phyloP scores from a whole-genome alignment of 352 stramenopile genomes.

The Phytopythium aichiense region DNA sequence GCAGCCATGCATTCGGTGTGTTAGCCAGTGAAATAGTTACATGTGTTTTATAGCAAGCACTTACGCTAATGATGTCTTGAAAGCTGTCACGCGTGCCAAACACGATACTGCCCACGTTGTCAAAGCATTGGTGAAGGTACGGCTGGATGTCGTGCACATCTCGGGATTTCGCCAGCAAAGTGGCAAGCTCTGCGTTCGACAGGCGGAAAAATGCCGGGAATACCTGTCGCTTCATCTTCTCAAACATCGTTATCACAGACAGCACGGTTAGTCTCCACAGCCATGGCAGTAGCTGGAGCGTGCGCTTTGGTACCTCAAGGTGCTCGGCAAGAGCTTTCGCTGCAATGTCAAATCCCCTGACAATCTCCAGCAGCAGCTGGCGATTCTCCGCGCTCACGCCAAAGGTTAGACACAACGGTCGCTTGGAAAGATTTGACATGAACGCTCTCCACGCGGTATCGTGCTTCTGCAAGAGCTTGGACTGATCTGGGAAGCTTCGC shows the following conservation, averaged over 20 bases:
- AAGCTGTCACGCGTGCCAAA: slow-evolving; percentile 55
- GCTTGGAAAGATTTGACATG: slow-evolving; percentile 41
- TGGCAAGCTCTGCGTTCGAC: slow-evolving; percentile 54
- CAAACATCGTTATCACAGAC: background rate
- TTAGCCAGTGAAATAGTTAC: too few species aligned
- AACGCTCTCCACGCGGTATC: slow-evolving; percentile 49
- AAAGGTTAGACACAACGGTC: slow-evolving; percentile 50
- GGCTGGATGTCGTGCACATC: slow-evolving; percentile 47
- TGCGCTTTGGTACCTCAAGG: slow-evolving; percentile 29
- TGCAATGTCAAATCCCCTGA: slow-evolving; percentile 53
- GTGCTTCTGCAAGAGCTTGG: slow-evolving; percentile 46
- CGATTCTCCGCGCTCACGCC: slow-evolving; percentile 44
- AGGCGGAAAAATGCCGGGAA: slow-evolving; percentile 66
- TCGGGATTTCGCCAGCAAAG: slow-evolving; percentile 37
- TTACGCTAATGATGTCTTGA: slow-evolving; percentile 53
- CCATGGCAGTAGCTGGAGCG: background rate
- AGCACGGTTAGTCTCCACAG: background rate
- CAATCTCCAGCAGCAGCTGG: slow-evolving; percentile 28
- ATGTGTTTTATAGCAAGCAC: background rate
- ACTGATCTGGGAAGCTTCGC: slow-evolving; percentile 53
- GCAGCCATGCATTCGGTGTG: background rate
- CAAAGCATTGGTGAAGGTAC: slow-evolving; percentile 63
- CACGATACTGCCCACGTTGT: slow-evolving; percentile 57
- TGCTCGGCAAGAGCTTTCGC: slow-evolving; percentile 46
- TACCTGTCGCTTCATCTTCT: slow-evolving; percentile 44